Evolutionary conservation across 176 grass and related monocot genomes (phyloP), one percentile per base, ranked within the genome.

Genomic region (Musa acuminata): DNA sequence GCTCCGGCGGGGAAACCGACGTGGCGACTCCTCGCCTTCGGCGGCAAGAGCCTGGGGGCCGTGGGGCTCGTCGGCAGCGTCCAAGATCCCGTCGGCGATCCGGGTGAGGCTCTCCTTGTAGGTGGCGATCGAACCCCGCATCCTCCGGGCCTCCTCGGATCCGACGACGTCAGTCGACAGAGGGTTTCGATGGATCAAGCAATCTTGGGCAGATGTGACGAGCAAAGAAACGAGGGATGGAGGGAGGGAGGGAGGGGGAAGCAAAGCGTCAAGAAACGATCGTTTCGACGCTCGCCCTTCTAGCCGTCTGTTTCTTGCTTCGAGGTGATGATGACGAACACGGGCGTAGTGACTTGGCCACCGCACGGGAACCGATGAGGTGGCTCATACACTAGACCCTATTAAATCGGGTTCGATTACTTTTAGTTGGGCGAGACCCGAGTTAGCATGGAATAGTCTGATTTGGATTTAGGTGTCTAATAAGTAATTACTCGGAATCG

Each of bases 71-170:
- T 82, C 91, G 27, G 83, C 88, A 14, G 76, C 88, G 60, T 91
- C 95, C 74, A 85, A 85, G 75, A 94, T 80, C 80, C 94, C 95
- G 73, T 70, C 84, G 81, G 91, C 95, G 81, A 99, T 89, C 71
- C 91, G 90, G 19, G 86, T 91, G 51, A 99, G 95, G 78, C 86
- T 94, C 79, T 87, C 95, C 74, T 81, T 85, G 79, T 99, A 99
- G 63, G 80, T 94, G 29, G 88, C 84, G 73, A 99, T 86, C 62
- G 95, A 94, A 62, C 84, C 80, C 78, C 86, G 86, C 90, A 99
- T 99, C 79, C 27, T 71, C 48, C n/a, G 14, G 14, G n/a, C 26
- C 55, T 20, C 22, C 57, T 52, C 17, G 54, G 21, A 80, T 73
- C 57, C 51, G 35, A 55, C 79, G 10, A 12, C 22, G 19, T 11